Percentiles rank a stretch among this genome's conserved stretches.
Evolutionary conservation across 371 early-diverging fungal genomes (phyloP).

Genomic region (Mortierella sp.): DNA sequence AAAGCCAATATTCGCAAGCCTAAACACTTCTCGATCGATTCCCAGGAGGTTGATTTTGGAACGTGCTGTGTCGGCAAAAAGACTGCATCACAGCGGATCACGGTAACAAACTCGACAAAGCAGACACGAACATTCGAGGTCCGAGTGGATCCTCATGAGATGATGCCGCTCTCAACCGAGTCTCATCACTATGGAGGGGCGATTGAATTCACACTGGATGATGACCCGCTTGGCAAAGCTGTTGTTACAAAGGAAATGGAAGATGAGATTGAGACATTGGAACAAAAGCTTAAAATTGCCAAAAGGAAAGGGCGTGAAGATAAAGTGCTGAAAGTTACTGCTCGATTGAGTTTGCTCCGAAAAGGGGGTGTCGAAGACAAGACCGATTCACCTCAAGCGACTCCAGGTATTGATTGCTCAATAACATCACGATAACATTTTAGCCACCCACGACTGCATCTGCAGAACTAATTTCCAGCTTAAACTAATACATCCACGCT

Average conservation of each 20-base stretch:
- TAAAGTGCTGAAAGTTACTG: constrained; percentile 89
- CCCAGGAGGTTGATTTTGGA: constrained; percentile 84
- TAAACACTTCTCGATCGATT: constrained; percentile 88
- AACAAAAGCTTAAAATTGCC: constrained; percentile 98
- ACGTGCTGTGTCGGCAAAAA: constrained; percentile 71
- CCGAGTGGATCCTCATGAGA: constrained; percentile 79
- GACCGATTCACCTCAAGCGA: constrained; percentile 4
- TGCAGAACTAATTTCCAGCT: too few species aligned
- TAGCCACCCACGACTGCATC: too few species aligned
- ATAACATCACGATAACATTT: neutral
- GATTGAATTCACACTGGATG: constrained; percentile 79
- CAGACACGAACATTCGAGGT: constrained; percentile 88
- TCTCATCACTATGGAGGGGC: constrained; percentile 61
- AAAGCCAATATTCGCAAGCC: constrained; percentile 95
- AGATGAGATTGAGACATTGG: constrained; percentile 94
- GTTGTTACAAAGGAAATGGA: constrained; percentile 84
- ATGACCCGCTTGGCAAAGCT: constrained; percentile 69
- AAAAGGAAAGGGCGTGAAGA: constrained; percentile 90
- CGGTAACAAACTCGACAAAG: constrained; percentile 86
- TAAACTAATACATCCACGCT: neutral
- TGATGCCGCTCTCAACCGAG: constrained; percentile 56
- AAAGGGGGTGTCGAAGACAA: constrained; percentile 57
- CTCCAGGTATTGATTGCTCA: constrained; percentile 17
- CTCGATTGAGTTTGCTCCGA: constrained; percentile 72
- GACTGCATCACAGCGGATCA: constrained; percentile 64